Conservation (phyloP, 305 asterid genomes). For the Solanum hybrid region DNA sequence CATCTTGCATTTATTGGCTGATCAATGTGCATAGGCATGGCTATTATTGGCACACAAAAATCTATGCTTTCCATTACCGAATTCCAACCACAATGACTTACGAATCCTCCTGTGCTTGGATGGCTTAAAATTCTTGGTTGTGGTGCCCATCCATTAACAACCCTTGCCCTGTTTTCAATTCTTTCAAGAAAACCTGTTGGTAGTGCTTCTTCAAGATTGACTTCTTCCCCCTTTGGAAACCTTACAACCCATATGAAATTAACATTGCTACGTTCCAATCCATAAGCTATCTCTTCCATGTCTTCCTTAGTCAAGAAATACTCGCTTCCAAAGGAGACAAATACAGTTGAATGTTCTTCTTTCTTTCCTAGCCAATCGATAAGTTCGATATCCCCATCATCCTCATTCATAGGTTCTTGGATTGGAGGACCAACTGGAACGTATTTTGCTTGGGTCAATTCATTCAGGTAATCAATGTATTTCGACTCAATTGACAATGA, state of each 20-base stretch:
- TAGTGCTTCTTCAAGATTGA: background rate
- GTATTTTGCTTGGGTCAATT: background rate
- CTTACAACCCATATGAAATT: constrained; percentile 6
- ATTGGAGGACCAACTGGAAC: background rate
- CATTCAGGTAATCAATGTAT: background rate
- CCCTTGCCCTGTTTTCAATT: background rate
- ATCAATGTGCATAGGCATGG: background rate
- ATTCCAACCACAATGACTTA: background rate
- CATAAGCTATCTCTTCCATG: background rate
- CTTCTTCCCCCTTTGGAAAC: background rate
- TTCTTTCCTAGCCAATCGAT: background rate
- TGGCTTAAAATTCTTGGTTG: background rate
- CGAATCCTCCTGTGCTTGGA: background rate
- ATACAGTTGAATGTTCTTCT: background rate
- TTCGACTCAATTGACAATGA: background rate
- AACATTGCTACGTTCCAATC: background rate
- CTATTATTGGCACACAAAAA: background rate
- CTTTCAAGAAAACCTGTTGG: background rate
- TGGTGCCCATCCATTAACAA: constrained; percentile 1
- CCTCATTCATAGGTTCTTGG: background rate
- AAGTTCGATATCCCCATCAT: background rate
- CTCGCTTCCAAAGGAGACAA: background rate
- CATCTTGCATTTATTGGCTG: background rate
- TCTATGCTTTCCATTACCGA: background rate
- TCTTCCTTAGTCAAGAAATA: background rate